phyloP scores from a whole-genome alignment of 805 yeast species.

The Wickerhamiella azymoides region DNA sequence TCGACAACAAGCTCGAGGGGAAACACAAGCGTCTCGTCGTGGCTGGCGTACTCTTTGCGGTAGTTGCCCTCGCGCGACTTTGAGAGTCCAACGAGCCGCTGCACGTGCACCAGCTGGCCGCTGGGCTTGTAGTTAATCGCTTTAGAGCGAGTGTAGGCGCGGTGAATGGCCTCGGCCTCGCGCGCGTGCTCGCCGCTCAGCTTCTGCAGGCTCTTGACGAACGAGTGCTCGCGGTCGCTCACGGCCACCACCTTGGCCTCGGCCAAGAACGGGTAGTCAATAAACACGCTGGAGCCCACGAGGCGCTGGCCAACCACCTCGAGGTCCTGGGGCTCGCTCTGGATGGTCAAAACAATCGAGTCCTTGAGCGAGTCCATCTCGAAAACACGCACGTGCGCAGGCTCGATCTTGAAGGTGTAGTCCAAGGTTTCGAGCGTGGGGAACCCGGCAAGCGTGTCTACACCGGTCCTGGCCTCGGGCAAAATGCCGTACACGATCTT shows the following conservation, averaged over 20 bases:
- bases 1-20: constrained; percentile 80
- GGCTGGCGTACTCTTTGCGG: constrained; percentile 50
- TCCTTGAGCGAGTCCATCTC: constrained; percentile 75
- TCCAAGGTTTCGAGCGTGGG: constrained; percentile 69
- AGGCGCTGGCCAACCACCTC: constrained; percentile 54
- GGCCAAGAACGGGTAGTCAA: constrained; percentile 81
- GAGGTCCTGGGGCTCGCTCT: constrained; percentile 34
- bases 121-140: constrained; percentile 50
- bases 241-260: constrained; percentile 63
- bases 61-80: constrained; percentile 62
- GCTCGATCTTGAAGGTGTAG: constrained; percentile 37
- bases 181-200: neutral
- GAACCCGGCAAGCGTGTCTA: constrained; percentile 72
- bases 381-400: constrained; percentile 61
- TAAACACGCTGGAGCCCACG: constrained; percentile 49
- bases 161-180: constrained; percentile 29
- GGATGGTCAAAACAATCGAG: constrained; percentile 56
- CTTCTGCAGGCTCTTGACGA: neutral
- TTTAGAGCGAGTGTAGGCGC: constrained; percentile 31
- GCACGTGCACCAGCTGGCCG: constrained; percentile 52
- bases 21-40: constrained; percentile 33
- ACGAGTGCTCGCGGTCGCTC: constrained; percentile 31
- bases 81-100: constrained; percentile 61
- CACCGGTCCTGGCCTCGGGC: constrained; percentile 55
- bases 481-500: constrained; percentile 37